phyloP scores from a whole-genome alignment of 2,329 filamentous ascomycete species.

The Aspergillus sp. region DNA sequence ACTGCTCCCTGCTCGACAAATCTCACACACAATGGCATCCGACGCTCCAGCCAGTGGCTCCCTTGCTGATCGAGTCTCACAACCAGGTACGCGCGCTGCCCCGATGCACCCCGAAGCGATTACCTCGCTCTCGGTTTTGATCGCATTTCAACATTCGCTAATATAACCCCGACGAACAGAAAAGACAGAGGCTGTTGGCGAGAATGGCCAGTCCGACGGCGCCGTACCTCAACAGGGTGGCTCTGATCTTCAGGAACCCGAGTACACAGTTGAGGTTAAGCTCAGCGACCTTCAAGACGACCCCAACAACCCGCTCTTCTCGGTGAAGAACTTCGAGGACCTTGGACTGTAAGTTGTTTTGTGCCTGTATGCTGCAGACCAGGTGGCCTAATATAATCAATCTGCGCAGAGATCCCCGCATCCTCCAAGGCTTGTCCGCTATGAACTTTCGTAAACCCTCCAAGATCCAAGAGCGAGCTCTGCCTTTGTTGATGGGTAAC shows the following conservation, averaged over 20 bases:
- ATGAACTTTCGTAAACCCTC: slow-evolving; percentile 94
- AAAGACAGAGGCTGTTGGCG: slow-evolving; percentile 14
- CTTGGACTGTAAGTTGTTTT: slow-evolving; percentile 69
- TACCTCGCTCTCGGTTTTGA: neutral
- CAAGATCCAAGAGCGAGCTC: slow-evolving; percentile 93
- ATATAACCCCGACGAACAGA: slow-evolving; percentile 11
- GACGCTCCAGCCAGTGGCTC: slow-evolving; percentile 40
- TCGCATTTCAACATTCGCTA: slow-evolving; percentile 16
- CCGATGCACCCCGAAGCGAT: slow-evolving; percentile 17
- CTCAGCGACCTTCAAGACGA: slow-evolving; percentile 86
- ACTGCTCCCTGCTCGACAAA: neutral
- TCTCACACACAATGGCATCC: slow-evolving; percentile 36
- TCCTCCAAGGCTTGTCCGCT: slow-evolving; percentile 73
- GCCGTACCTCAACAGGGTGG: slow-evolving; percentile 41
- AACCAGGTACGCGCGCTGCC: slow-evolving; percentile 32
- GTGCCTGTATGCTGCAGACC: neutral
- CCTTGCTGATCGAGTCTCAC: slow-evolving; percentile 50
- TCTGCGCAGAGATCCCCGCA: slow-evolving; percentile 53
- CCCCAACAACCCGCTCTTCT: slow-evolving; percentile 82
- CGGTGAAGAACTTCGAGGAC: slow-evolving; percentile 79
- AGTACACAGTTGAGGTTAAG: slow-evolving; percentile 89
- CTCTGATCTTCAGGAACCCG: slow-evolving; percentile 64
- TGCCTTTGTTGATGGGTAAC: slow-evolving; percentile 81
- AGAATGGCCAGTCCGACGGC: slow-evolving; percentile 41
- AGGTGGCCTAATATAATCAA: slow-evolving; percentile 9